Conservation (phyloP, 345 rosid species). For the Moricandia moricandioides region DNA sequence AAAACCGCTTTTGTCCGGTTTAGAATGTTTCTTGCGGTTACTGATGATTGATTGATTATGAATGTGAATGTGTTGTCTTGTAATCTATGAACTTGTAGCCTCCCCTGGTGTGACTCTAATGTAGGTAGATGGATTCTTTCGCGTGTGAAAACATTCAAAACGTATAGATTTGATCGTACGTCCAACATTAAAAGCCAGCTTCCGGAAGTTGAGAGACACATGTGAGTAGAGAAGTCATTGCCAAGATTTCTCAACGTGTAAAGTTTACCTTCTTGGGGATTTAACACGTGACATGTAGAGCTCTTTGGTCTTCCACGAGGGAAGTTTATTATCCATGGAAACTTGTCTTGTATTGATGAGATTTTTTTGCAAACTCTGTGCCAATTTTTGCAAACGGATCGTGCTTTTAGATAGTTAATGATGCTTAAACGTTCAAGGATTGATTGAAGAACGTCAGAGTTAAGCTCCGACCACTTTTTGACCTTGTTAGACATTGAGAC, state of each 20-base stretch:
- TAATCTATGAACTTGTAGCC: not conserved
- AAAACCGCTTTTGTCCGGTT: slow-evolving; percentile 9
- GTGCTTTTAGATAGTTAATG: not conserved
- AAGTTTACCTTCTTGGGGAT: not conserved
- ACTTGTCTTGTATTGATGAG: not conserved
- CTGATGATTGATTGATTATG: not conserved
- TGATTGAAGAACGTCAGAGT: not conserved
- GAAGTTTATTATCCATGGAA: slow-evolving; percentile 4
- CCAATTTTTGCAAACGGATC: slow-evolving; percentile 3
- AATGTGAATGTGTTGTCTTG: not conserved
- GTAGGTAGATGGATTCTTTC: not conserved
- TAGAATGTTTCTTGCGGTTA: not conserved
- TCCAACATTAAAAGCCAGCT: slow-evolving; percentile 5
- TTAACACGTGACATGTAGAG: not conserved
- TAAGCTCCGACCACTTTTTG: not conserved
- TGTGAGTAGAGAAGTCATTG: not conserved
- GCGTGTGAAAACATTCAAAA: slow-evolving; percentile 3
- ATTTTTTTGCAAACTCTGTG: not conserved
- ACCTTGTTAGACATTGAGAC: not conserved
- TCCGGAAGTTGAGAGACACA: not conserved
- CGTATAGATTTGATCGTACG: not conserved
- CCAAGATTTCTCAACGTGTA: not conserved
- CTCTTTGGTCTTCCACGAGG: not conserved
- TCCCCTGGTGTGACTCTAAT: slow-evolving; percentile 9
- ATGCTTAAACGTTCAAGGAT: slow-evolving; percentile 6